A percentile compares a stretch with the other conserved stretches of the same genome.
Evolutionary conservation across 2,329 filamentous ascomycete genomes (phyloP).

Genomic region (Blastomyces silverae): DNA sequence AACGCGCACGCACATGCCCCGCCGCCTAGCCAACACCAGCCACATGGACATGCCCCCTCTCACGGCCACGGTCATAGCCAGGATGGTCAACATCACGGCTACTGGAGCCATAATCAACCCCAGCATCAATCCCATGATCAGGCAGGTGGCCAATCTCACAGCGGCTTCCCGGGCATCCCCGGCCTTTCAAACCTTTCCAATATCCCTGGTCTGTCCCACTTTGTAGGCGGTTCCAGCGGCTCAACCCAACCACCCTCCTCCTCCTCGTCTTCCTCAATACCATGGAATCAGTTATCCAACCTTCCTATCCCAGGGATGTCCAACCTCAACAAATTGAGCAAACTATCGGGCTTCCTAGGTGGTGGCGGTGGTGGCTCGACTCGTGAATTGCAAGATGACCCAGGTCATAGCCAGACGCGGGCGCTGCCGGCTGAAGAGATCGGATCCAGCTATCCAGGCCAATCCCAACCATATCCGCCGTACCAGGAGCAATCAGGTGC

Average conservation of each 20-base stretch:
- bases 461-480: conserved; percentile 6
- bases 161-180: conserved; percentile 23
- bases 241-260: conserved; percentile 23
- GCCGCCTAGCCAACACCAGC: background rate
- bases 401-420: conserved; percentile 8
- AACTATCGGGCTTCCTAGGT: conserved; percentile 30
- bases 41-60: background rate
- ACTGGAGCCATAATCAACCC: conserved; percentile 12
- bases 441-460: background rate
- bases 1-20: conserved; percentile 1
- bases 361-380: conserved; percentile 28
- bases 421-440: background rate
- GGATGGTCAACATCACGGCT: conserved; percentile 17
- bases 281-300: conserved; percentile 30
- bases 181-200: conserved; percentile 17
- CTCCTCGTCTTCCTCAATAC: conserved; percentile 27
- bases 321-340: conserved; percentile 33
- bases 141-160: conserved; percentile 30
- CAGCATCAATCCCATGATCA: conserved; percentile 14
- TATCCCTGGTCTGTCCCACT: conserved; percentile 15
- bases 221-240: conserved; percentile 24
- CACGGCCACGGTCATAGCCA: conserved; percentile 4
- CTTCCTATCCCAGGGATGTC: conserved; percentile 37
- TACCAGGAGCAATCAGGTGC: conserved; percentile 11
- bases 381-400: conserved; percentile 21